A percentile compares a stretch with the other conserved stretches of the same genome.
Evolutionary conservation across 306 rosid genomes (phyloP).

Genomic region (Cucumis melo): DNA sequence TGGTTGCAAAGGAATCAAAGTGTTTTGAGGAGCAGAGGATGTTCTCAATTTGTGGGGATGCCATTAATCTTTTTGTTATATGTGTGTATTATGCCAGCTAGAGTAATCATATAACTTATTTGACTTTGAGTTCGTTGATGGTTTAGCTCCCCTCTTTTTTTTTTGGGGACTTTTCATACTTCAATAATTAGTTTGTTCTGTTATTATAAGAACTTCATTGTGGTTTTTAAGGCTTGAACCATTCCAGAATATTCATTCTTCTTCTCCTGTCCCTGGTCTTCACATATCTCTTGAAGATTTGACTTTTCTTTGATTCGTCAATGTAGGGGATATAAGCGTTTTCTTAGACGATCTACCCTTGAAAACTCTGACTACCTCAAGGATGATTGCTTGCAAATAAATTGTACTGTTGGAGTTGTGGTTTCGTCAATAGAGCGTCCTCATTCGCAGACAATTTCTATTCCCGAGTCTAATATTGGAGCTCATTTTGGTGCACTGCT

Average conservation of each 20-base stretch:
- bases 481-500: conserved; percentile 53
- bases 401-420: conserved; percentile 94
- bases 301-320: background rate
- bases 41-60: background rate
- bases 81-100: background rate
- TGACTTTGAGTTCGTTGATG: background rate
- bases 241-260: background rate
- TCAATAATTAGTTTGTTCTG: background rate
- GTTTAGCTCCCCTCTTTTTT: background rate
- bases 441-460: conserved; percentile 17
- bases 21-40: background rate
- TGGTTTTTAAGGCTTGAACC: background rate
- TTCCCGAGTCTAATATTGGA: conserved; percentile 57
- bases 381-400: conserved; percentile 79
- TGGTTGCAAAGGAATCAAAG: background rate
- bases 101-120: background rate
- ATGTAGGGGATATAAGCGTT: conserved; percentile 87
- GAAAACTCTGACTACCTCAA: conserved; percentile 72
- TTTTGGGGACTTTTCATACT: background rate
- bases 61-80: background rate
- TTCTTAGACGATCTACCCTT: conserved; percentile 48
- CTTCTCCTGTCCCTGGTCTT: background rate
- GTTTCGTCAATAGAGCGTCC: conserved; percentile 10
- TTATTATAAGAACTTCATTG: background rate
- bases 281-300: background rate